Percentiles rank a stretch among this genome's conserved stretches.
Evolutionary conservation across 2,329 filamentous ascomycete genomes (phyloP).

Genomic region (Hortaea werneckii): DNA sequence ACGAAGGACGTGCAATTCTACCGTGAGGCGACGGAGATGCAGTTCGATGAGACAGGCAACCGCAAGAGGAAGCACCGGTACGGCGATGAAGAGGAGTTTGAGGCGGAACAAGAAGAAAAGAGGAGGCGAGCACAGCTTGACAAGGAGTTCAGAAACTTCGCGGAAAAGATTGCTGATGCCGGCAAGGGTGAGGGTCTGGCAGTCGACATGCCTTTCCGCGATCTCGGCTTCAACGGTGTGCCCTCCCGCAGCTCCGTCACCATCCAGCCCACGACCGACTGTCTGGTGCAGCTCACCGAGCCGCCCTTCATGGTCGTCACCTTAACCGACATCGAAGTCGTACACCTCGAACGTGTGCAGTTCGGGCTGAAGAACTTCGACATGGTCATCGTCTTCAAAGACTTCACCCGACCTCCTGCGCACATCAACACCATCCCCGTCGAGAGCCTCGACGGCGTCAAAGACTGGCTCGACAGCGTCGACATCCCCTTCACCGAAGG

Average conservation of each 20-base stretch:
- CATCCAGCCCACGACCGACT: conserved; percentile 92
- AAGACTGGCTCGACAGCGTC: conserved; percentile 93
- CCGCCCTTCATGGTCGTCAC: conserved; percentile 95
- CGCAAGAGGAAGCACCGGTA: conserved; percentile 95
- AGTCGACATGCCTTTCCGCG: conserved; percentile 93
- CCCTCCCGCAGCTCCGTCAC: conserved; percentile 92
- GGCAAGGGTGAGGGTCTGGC: conserved; percentile 83
- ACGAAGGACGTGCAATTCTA: conserved; percentile 99
- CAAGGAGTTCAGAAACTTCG: conserved; percentile 89
- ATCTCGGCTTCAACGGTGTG: conserved; percentile 93
- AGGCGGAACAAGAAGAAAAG: conserved; percentile 94
- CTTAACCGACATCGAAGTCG: conserved; percentile 89
- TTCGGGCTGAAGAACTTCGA: conserved; percentile 99
- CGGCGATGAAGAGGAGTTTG: conserved; percentile 96
- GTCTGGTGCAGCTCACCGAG: conserved; percentile 91
- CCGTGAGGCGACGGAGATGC: conserved; percentile 93
- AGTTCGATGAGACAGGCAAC: conserved; percentile 97
- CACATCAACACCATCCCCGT: conserved; percentile 98
- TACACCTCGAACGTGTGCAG: conserved; percentile 86
- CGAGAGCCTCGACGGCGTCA: conserved; percentile 86
- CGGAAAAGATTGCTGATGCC: conserved; percentile 94
- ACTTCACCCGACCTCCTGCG: conserved; percentile 79
- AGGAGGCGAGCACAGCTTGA: conserved; percentile 84
- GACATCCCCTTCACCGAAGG: conserved; percentile 93
- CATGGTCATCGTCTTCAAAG: conserved; percentile 95